Evolutionary conservation across 768 basidiomycete genomes (phyloP), one percentile per base, ranked within the genome.

Genomic region (Polyporus arcularius): DNA sequence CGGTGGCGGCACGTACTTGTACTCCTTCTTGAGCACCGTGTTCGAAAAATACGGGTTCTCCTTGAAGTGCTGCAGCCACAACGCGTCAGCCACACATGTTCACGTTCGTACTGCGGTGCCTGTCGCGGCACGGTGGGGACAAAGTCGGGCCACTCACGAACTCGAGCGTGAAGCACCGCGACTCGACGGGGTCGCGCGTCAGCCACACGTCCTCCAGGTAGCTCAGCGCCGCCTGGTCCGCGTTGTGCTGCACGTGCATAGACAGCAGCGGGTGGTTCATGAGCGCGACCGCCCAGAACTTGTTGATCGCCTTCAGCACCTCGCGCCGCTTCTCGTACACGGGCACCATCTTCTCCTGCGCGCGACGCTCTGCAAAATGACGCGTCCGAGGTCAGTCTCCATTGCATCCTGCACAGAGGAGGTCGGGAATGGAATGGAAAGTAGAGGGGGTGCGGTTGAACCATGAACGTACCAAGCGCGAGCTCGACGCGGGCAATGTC

Each of bases 171-270:
- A 88, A 96, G 70, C 87, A 88, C 67, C 95, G 78, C 58, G 87
- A 86, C 73, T 97, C 94, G 45, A 75, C 73, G 43, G 80, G 68
- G 70, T 96, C 87, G 56, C 91, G 85, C 59, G 77, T 80, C 40
- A 96, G 78, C 90, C 94, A 95, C 21, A 97, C 66, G 68, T 96
- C 92, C 70, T 92, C 88, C 60, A 96, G 78, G 72, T 89, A 92
- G 72, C 83, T 87, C 75, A 97, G 74, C 12, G 94, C 94, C 63
- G 86, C 80, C 71, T 88, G 85, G 75, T 97, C 95, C 18, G 86
- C 81, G 55, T 78, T 81, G 71, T 92, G 90, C 70, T 89, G 87
- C 35, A 80, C 81, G 71, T 88, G 84, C 66, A 87, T 77, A 40
- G 83, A 79, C 70, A 93, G 76, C 65, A 85, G 67, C 50, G 71